Evolutionary conservation across 352 stramenopile genomes (phyloP).

Genomic region (Globisporangium paddicum): DNA sequence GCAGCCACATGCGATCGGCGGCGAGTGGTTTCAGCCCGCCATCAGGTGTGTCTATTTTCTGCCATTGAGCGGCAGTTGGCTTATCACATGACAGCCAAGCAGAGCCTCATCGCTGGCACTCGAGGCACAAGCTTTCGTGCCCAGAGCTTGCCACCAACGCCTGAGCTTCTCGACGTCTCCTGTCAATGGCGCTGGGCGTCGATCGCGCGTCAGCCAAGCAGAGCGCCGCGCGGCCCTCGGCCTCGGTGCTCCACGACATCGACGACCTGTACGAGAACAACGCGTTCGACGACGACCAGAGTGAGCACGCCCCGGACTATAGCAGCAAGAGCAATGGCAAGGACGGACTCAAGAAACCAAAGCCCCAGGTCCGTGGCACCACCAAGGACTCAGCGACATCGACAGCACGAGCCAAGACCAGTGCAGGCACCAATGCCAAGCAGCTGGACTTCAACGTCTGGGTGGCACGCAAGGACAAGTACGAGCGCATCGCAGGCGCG

Average conservation of each 20-base stretch:
- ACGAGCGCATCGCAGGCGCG: conserved; percentile 64
- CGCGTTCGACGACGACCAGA: conserved; percentile 56
- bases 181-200: conserved; percentile 23
- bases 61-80: background rate
- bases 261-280: conserved; percentile 81
- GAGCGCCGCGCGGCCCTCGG: conserved; percentile 13
- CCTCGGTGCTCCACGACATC: conserved; percentile 46
- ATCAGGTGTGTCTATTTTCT: background rate
- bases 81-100: too few species aligned
- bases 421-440: conserved; percentile 2
- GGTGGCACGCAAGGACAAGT: conserved; percentile 86
- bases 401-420: conserved; percentile 2
- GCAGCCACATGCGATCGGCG: background rate
- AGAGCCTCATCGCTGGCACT: too few species aligned
- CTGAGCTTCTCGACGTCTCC: background rate
- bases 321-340: conserved; percentile 12
- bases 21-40: background rate
- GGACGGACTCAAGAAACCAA: conserved; percentile 2
- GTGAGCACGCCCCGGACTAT: conserved; percentile 14
- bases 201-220: conserved; percentile 18
- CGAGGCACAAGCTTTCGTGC: too few species aligned
- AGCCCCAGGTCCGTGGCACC: background rate
- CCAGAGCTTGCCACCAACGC: too few species aligned
- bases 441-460: conserved; percentile 76
- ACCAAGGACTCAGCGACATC: conserved; percentile 1